Conservation (phyloP, 164 flowering plant species). For the Saururus chinensis region DNA sequence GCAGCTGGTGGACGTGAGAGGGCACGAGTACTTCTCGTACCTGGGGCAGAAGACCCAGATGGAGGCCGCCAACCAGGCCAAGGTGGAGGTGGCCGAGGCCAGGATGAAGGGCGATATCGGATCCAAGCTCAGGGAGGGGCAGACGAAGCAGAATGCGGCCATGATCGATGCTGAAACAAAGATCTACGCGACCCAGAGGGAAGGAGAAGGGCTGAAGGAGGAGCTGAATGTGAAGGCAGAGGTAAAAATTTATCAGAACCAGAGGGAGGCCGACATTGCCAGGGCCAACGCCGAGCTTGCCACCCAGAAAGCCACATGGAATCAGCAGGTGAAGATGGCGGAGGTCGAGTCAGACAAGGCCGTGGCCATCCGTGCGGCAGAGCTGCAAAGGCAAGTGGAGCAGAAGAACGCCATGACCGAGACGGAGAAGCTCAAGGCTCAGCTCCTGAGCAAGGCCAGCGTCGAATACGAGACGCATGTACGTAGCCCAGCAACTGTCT, state of each 20-base stretch:
- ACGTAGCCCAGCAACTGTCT: neutral
- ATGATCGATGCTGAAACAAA: slow-evolving; percentile 20
- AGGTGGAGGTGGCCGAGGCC: slow-evolving; percentile 20
- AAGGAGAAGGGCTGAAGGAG: slow-evolving; percentile 19
- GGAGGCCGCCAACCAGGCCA: slow-evolving; percentile 30
- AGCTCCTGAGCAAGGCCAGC: slow-evolving; percentile 19
- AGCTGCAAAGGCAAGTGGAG: slow-evolving; percentile 22
- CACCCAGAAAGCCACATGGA: slow-evolving; percentile 16
- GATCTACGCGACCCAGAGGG: slow-evolving; percentile 14
- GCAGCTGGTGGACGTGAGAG: slow-evolving; percentile 28
- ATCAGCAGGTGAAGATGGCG: slow-evolving; percentile 12
- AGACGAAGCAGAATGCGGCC: slow-evolving; percentile 17
- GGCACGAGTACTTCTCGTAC: slow-evolving; percentile 36
- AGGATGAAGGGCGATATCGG: slow-evolving; percentile 21
- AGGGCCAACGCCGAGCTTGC: slow-evolving; percentile 21
- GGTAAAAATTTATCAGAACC: slow-evolving; percentile 19
- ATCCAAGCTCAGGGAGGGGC: slow-evolving; percentile 16
- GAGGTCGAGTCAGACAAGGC: slow-evolving; percentile 22
- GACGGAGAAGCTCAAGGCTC: slow-evolving; percentile 19
- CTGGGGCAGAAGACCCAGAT: slow-evolving; percentile 35
- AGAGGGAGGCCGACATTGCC: slow-evolving; percentile 22
- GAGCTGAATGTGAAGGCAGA: slow-evolving; percentile 20
- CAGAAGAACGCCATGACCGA: slow-evolving; percentile 16
- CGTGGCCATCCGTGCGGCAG: slow-evolving; percentile 19
- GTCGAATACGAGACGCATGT: slow-evolving; percentile 21